Evolutionary conservation across 164 flowering plant genomes (phyloP), one percentile per base, ranked within the genome.

Genomic region (Nymphaea thermarum): DNA sequence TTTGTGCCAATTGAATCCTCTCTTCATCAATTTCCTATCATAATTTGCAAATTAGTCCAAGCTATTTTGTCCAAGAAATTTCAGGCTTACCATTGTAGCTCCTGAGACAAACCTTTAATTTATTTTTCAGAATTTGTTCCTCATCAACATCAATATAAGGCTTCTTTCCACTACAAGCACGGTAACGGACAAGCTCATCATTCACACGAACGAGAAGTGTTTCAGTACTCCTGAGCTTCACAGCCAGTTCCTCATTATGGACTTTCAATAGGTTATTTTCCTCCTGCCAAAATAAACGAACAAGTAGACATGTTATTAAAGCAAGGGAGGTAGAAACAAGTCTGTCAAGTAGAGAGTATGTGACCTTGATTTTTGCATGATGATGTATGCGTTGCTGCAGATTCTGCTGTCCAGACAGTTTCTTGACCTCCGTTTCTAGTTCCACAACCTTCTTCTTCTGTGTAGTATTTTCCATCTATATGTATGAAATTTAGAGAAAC

Each of bases 391-490:
- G 93, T 72, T 90, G 96, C 72, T 90, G 93, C 66, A 91, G 83
- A 67, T 91, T 94, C 79, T 95, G 99, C 73, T 95, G 98, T 42
- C 94, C 98, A 42, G 94, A 89, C 43, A 95, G 79, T 79, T 86
- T 90, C 67, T 82, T 84, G 42, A 87, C 79, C 74, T 92, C 96
- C 18, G 73, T 81, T 80, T 90, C 97, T 70, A 95, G 90, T 70
- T 85, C 94, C 81, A 76, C 73, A 62, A 83, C 82, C 72, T 70
- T 85, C 79, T 80, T 82, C 77, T 85, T 87, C 44, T 87, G 78
- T 64, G 78, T 83, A 60, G 71, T 67, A 70, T 77, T 90, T 70
- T 90, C 99, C 74, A 75, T 66, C 99, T 94, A 66, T 63, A 65
- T 8, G 67, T 55, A 8, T 55, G 16, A 61, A 61, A 3, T 5